Base-by-base conservation (phyloP, 805 yeast species). In the Clavispora asparagi region DNA sequence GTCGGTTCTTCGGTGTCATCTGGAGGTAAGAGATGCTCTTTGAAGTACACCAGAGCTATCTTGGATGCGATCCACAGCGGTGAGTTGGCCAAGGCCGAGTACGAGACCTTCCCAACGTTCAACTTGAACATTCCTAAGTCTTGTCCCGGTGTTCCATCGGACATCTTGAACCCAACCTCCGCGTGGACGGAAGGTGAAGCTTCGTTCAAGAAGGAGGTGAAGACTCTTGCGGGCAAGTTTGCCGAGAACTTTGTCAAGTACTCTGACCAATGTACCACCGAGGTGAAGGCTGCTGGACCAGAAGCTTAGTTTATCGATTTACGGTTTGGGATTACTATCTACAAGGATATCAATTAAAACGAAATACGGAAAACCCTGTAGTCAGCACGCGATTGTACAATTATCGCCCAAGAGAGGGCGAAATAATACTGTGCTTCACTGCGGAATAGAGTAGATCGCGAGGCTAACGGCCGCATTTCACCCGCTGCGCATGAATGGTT, bases 11-110 rank as follows among this genome's bases (percentile, higher is more conserved):
- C 96, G 50, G 95, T 87, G 56, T 76, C 88, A 46, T 79, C 82
- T 67, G 98, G 97, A 60, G 99, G 98, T 66, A 85, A 88, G 77
- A 85, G 99, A 76, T 92, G 98, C 75, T 92, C 98, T 49, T 81
- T 92, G 71, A 92, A 92, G 72, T 92, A 89, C 82, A 92, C 99
- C 51, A 86, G 99, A 76, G 95, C 96, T 48, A 91, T 92, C 54
- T 77, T 92, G 65, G 96, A 92, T 67, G 83, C 96, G 37, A 90
- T 92, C 61, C 98, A 92, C 73, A 80, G 89, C 56, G 99, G 98
- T 54, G 83, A 85, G 56, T 81, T 92, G 61, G 80, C 80, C 53
- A 73, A 88, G 59, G 91, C 76, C 53, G 87, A 84, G 62, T 92
- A 76, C 70, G 97, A 91, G 74, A 76, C 76, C 42, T 84, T 87